Conservation (phyloP, 371 early-diverging fungal genomes). For the Mortierella polycephala region DNA sequence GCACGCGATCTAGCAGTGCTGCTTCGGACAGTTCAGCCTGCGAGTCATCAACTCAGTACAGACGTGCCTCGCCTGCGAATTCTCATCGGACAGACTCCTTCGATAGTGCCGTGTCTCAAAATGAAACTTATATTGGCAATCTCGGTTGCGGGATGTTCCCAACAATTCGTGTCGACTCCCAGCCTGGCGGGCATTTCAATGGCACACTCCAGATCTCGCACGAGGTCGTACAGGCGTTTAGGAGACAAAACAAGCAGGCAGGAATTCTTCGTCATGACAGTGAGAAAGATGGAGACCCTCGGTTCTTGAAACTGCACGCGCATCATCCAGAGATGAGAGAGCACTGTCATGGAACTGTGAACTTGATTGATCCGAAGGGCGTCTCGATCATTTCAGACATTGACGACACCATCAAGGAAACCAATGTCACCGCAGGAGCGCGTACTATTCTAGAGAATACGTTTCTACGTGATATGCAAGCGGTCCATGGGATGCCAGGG, state of each 20-base stretch:
- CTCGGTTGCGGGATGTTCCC: conserved; percentile 37
- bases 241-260: neutral
- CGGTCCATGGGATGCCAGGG: conserved; percentile 57
- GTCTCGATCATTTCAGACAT: conserved; percentile 72
- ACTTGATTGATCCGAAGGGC: conserved; percentile 62
- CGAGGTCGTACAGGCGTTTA: conserved; percentile 16
- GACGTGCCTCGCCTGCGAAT: neutral
- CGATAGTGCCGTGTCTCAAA: conserved; percentile 18
- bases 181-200: conserved; percentile 46
- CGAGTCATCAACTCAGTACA: neutral
- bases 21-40: conserved; percentile 2
- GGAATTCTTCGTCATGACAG: neutral
- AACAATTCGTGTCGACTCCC: conserved; percentile 37
- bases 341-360: conserved; percentile 55
- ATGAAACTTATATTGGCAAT: conserved; percentile 22
- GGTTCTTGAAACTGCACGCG: conserved; percentile 41
- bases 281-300: conserved; percentile 16
- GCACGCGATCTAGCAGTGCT: neutral
- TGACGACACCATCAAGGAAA: conserved; percentile 74
- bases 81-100: conserved; percentile 12
- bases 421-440: conserved; percentile 75
- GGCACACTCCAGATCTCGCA: conserved; percentile 36
- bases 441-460: conserved; percentile 77
- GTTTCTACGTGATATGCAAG: conserved; percentile 67
- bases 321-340: conserved; percentile 38